A percentile compares a stretch with the other conserved stretches of the same genome.
Evolutionary conservation across 1,284 basidiomycete species (phyloP).

Genomic region (Cutaneotrichosporon sp.): DNA sequence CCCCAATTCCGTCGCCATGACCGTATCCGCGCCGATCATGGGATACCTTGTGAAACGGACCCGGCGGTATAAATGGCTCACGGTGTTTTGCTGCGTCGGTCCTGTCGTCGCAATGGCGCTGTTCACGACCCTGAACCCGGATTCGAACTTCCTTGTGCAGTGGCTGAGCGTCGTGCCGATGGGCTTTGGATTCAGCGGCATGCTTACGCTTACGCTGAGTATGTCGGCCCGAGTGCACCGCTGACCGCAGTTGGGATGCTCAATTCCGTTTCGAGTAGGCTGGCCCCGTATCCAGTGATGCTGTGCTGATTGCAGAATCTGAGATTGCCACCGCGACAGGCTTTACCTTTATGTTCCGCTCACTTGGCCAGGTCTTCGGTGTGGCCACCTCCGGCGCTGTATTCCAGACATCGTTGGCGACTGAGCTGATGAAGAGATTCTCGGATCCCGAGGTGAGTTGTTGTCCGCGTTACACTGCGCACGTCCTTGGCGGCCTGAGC

Average conservation of each 20-base stretch:
- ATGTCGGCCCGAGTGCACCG: not conserved
- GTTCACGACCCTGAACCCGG: conserved; percentile 11
- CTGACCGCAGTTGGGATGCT: conserved; percentile 23
- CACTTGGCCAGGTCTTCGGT: conserved; percentile 29
- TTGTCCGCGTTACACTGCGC: not conserved
- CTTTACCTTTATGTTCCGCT: conserved; percentile 28
- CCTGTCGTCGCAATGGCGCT: conserved; percentile 28
- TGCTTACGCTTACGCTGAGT: conserved; percentile 26
- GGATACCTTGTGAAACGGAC: conserved; percentile 23
- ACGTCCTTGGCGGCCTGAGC: not conserved
- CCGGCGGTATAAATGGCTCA: conserved; percentile 26
- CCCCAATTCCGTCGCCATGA: conserved; percentile 28
- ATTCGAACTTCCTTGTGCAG: not conserved
- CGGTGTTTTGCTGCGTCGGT: conserved; percentile 21
- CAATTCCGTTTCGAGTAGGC: conserved; percentile 25
- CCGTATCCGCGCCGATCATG: conserved; percentile 24
- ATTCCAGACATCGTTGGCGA: conserved; percentile 21
- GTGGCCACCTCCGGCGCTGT: conserved; percentile 30
- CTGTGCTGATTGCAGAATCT: conserved; percentile 7
- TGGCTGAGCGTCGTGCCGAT: conserved; percentile 22
- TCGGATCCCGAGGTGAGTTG: conserved; percentile 15
- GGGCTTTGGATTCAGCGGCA: conserved; percentile 28
- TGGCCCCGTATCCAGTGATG: not conserved
- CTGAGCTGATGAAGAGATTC: conserved; percentile 19
- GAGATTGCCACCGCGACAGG: conserved; percentile 28